Evolutionary conservation across 371 early-diverging fungal species (phyloP).

Genomic region (Massospora cicadina): DNA sequence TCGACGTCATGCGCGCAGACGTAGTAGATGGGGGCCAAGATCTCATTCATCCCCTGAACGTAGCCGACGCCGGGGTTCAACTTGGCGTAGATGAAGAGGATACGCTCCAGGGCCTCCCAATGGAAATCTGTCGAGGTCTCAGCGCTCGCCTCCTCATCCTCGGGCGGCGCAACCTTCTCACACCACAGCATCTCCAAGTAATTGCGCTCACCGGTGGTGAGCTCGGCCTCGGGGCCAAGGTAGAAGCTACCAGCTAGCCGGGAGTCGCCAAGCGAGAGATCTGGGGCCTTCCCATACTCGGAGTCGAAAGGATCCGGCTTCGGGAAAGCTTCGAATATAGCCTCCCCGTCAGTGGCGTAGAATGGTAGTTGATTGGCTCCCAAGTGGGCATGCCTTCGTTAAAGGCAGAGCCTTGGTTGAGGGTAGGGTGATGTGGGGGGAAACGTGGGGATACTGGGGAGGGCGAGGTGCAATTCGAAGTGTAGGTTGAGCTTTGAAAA

Average conservation of each 20-base stretch:
- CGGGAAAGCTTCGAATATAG: not conserved
- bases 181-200: slow-evolving; percentile 14
- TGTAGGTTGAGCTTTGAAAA: slow-evolving; percentile 45
- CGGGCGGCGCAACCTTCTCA: not conserved
- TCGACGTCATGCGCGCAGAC: slow-evolving; percentile 49
- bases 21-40: slow-evolving; percentile 70
- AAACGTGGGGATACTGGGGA: slow-evolving; percentile 11
- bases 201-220: slow-evolving; percentile 45
- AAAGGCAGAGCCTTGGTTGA: not conserved
- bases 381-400: not conserved
- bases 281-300: not conserved
- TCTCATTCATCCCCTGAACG: slow-evolving; percentile 82
- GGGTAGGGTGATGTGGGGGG: not conserved
- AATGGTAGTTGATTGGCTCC: not conserved
- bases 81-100: slow-evolving; percentile 66
- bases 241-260: slow-evolving; percentile 17
- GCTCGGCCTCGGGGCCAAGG: slow-evolving; percentile 35
- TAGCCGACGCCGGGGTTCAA: slow-evolving; percentile 75
- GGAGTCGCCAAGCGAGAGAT: not conserved
- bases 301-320: not conserved
- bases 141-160: not conserved
- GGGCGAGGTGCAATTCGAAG: slow-evolving; percentile 28
- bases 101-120: slow-evolving; percentile 67
- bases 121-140: slow-evolving; percentile 32
- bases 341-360: not conserved